phyloP scores from a whole-genome alignment of 495 filamentous ascomycete genomes.

The Penicillium odoratum region DNA sequence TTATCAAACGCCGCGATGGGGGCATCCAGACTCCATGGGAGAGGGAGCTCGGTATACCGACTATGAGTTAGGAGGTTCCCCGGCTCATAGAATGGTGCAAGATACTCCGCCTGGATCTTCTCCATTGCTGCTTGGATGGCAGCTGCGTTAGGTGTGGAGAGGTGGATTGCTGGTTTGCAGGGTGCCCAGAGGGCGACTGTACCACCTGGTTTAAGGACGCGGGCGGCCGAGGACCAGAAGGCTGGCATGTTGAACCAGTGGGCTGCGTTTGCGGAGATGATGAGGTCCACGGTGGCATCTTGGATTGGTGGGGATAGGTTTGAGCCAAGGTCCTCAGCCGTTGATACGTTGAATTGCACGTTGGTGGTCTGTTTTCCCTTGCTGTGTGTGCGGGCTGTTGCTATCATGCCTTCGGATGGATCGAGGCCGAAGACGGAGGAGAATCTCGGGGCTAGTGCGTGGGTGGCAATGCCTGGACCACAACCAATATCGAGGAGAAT shows the following conservation, averaged over 20 bases:
- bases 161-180: constrained; percentile 22
- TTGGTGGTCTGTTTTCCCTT: constrained; percentile 21
- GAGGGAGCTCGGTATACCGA: constrained; percentile 40
- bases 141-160: constrained; percentile 29
- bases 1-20: constrained; percentile 41
- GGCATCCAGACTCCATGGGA: constrained; percentile 48
- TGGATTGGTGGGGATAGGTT: constrained; percentile 11
- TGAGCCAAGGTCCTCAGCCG: constrained; percentile 43
- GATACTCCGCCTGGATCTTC: constrained; percentile 24
- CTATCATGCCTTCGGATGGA: constrained; percentile 54
- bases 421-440: constrained; percentile 49
- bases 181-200: constrained; percentile 55
- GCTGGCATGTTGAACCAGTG: constrained; percentile 61
- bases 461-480: constrained; percentile 49
- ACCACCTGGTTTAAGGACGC: constrained; percentile 51
- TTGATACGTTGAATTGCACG: constrained; percentile 43
- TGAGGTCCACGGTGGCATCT: constrained; percentile 46
- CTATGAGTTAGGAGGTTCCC: constrained; percentile 37
- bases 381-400: constrained; percentile 33
- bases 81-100: constrained; percentile 32
- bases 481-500: constrained; percentile 56
- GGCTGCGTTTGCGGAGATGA: constrained; percentile 50
- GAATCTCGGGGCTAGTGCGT: constrained; percentile 41
- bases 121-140: constrained; percentile 31
- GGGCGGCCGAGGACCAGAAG: constrained; percentile 53